Percentiles rank a stretch among this genome's conserved stretches.
Conservation (phyloP, 306 rosid species). For the Castanopsis chinensis region DNA sequence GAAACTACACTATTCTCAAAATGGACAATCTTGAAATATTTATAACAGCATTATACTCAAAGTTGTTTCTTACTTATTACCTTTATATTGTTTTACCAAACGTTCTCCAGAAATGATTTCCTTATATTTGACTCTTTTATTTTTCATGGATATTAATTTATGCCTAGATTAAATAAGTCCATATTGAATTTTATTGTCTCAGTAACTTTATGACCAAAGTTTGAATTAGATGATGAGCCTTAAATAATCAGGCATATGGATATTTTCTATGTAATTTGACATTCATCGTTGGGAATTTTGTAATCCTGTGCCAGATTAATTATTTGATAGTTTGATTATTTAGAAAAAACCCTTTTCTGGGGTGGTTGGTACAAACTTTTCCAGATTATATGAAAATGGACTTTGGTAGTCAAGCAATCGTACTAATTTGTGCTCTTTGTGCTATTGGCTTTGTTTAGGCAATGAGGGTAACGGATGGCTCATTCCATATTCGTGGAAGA, state of each 20-base stretch:
- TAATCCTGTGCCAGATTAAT: not conserved
- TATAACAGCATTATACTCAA: not conserved
- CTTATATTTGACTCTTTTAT: not conserved
- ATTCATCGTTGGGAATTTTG: not conserved
- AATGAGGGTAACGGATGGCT: slow-evolving; percentile 51
- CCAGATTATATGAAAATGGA: not conserved
- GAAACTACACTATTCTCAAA: not conserved
- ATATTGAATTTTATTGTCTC: not conserved
- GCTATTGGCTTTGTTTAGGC: slow-evolving; percentile 38
- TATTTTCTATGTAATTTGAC: not conserved
- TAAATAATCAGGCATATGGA: not conserved
- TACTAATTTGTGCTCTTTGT: not conserved
- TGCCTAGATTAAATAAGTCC: not conserved
- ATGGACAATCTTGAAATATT: not conserved
- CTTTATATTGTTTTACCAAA: not conserved
- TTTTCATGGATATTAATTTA: not conserved
- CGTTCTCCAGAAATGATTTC: not conserved
- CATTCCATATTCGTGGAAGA: slow-evolving; percentile 79
- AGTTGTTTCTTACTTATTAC: not conserved
- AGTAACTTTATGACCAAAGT: not conserved
- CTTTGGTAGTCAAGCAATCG: not conserved
- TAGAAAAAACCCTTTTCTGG: not conserved
- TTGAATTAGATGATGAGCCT: not conserved
- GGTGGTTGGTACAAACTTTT: not conserved
- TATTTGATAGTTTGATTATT: not conserved